A percentile compares a stretch with the other conserved stretches of the same genome.
Conservation (phyloP, 2,329 filamentous ascomycete species). For the Aspergillus latus region DNA sequence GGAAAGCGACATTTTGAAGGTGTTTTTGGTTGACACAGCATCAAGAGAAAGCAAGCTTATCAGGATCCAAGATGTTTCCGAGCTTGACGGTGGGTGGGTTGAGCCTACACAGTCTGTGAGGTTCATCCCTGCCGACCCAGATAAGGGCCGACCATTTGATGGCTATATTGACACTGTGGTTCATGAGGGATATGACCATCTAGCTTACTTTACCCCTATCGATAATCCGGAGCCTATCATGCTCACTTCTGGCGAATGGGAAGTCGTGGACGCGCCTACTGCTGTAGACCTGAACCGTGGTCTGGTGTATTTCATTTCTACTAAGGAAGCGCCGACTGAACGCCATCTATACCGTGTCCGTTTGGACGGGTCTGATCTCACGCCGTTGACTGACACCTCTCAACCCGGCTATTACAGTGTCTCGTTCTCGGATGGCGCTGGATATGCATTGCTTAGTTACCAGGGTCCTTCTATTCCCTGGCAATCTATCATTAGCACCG, state of each 20-base stretch:
- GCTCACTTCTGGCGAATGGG: slow-evolving; percentile 87
- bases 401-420: slow-evolving; percentile 75
- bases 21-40: slow-evolving; percentile 79
- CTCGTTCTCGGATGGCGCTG: slow-evolving; percentile 79
- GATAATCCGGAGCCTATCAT: slow-evolving; percentile 79
- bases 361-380: slow-evolving; percentile 72
- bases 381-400: slow-evolving; percentile 70
- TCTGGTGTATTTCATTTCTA: slow-evolving; percentile 85
- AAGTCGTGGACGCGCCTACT: slow-evolving; percentile 81
- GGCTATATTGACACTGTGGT: slow-evolving; percentile 93
- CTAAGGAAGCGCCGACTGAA: slow-evolving; percentile 83
- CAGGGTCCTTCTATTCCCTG: slow-evolving; percentile 81
- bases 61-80: slow-evolving; percentile 72
- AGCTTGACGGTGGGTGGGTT: slow-evolving; percentile 95
- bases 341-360: slow-evolving; percentile 89
- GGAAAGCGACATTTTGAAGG: slow-evolving; percentile 85
- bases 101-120: slow-evolving; percentile 85
- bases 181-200: slow-evolving; percentile 80
- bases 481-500: slow-evolving; percentile 86
- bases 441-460: slow-evolving; percentile 83
- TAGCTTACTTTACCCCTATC: slow-evolving; percentile 89
- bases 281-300: slow-evolving; percentile 82
- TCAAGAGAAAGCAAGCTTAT: slow-evolving; percentile 74
- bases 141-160: slow-evolving; percentile 72
- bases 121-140: slow-evolving; percentile 80